phyloP scores from a whole-genome alignment of 2,329 filamentous ascomycete genomes.

The Aspergillus ustus region DNA sequence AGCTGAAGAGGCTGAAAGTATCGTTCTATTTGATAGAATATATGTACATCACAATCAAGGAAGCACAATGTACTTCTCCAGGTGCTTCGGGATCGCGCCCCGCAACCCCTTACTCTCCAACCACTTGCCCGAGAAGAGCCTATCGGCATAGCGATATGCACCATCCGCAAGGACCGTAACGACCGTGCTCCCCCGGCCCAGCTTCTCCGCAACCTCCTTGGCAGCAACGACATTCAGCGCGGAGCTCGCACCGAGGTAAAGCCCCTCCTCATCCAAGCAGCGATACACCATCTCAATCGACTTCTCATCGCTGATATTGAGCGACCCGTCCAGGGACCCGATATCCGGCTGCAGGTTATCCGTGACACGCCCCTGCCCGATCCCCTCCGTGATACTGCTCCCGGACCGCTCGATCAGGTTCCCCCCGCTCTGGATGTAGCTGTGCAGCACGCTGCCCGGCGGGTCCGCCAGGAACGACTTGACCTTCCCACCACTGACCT shows the following conservation, averaged over 20 bases:
- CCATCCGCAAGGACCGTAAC: constrained; percentile 95
- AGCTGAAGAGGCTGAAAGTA: background rate
- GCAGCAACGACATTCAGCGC: constrained; percentile 94
- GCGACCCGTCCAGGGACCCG: constrained; percentile 78
- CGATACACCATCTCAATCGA: constrained; percentile 97
- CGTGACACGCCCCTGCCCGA: constrained; percentile 95
- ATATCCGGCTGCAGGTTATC: constrained; percentile 90
- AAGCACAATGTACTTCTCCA: constrained; percentile 94
- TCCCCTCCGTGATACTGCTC: constrained; percentile 94
- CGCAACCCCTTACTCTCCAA: constrained; percentile 82
- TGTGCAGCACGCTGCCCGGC: constrained; percentile 89
- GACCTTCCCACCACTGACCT: constrained; percentile 74
- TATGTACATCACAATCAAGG: constrained; percentile 54
- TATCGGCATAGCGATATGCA: constrained; percentile 95
- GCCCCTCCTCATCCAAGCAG: constrained; percentile 90
- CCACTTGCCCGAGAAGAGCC: constrained; percentile 92
- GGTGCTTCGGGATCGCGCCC: constrained; percentile 77
- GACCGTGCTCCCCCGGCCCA: constrained; percentile 86
- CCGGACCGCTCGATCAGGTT: constrained; percentile 80
- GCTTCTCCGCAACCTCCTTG: constrained; percentile 86
- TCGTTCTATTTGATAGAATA: background rate
- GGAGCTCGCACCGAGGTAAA: constrained; percentile 93
- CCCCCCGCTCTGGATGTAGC: constrained; percentile 84
- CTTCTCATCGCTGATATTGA: constrained; percentile 89
- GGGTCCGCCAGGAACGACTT: constrained; percentile 92